Percentiles rank a stretch among this genome's conserved stretches.
phyloP scores from a whole-genome alignment of 2,329 filamentous ascomycete species.

The Tolypocladium tropicale region DNA sequence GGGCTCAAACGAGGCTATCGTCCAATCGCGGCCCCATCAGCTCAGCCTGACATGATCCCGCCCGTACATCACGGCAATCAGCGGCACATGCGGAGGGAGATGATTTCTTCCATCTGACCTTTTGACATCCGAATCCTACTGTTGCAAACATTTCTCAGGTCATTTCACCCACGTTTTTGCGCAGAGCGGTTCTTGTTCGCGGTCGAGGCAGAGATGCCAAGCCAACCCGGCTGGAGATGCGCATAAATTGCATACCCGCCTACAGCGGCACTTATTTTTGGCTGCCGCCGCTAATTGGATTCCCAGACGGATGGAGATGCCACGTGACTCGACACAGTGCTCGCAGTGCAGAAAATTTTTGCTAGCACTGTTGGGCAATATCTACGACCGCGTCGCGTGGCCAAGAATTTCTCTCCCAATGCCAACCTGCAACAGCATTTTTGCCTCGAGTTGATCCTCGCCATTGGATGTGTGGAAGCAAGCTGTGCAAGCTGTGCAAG shows the following conservation, averaged over 20 bases:
- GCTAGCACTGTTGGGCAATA: slow-evolving; percentile 22
- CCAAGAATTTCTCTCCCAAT: not conserved
- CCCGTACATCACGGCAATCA: not conserved
- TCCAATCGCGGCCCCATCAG: not conserved
- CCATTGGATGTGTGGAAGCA: not conserved
- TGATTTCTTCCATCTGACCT: not conserved
- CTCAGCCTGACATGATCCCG: not conserved
- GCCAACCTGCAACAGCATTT: not conserved
- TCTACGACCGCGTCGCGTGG: slow-evolving; percentile 9
- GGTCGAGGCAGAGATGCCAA: not conserved
- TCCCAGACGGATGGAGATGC: not conserved
- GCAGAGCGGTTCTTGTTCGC: not conserved
- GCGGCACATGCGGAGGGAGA: not conserved
- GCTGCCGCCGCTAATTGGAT: slow-evolving; percentile 6
- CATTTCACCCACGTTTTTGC: not conserved
- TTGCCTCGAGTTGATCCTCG: not conserved
- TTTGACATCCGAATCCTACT: not conserved
- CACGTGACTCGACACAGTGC: slow-evolving; percentile 20
- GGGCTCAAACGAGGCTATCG: not conserved
- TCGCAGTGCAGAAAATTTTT: slow-evolving; percentile 12
- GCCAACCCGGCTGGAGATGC: not conserved
- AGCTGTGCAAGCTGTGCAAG: not conserved
- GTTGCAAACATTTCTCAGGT: too few relatives aligned
- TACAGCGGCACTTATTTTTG: slow-evolving; percentile 4
- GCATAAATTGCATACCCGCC: not conserved